Percentiles rank a stretch among this genome's conserved stretches.
Evolutionary conservation across 2,329 filamentous ascomycete genomes (phyloP).

Genomic region (Fusarium irregulare): DNA sequence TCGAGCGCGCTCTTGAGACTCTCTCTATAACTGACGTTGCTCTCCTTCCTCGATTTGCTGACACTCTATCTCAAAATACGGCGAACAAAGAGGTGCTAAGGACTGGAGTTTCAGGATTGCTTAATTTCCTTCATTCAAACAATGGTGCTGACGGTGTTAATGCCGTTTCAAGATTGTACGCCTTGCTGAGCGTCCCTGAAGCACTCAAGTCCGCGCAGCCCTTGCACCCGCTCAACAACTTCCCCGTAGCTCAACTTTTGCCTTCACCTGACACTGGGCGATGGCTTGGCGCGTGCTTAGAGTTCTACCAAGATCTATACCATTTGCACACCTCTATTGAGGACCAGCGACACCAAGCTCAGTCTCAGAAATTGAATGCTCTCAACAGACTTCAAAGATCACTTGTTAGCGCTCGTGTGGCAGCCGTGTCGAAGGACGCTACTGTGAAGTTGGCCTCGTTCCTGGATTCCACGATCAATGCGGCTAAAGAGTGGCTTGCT

Average conservation of each 20-base stretch:
- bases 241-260: constrained; percentile 61
- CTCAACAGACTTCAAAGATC: constrained; percentile 72
- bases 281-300: constrained; percentile 66
- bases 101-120: constrained; percentile 40
- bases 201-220: constrained; percentile 55
- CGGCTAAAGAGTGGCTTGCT: constrained; percentile 58
- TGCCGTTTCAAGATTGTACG: constrained; percentile 53
- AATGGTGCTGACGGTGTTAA: constrained; percentile 46
- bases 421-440: constrained; percentile 69
- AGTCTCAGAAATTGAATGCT: constrained; percentile 61
- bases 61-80: constrained; percentile 35
- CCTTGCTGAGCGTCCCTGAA: constrained; percentile 43
- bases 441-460: constrained; percentile 67
- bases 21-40: constrained; percentile 60
- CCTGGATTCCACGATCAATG: constrained; percentile 56
- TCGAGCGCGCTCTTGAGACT: constrained; percentile 57
- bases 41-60: constrained; percentile 51
- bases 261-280: constrained; percentile 50
- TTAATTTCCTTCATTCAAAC: constrained; percentile 50
- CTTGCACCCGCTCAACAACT: constrained; percentile 70
- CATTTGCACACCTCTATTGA: constrained; percentile 56
- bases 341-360: constrained; percentile 55
- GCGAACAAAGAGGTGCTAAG: constrained; percentile 8
- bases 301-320: constrained; percentile 60
- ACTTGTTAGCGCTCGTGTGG: constrained; percentile 63